Conservation (phyloP, 2,329 filamentous ascomycete genomes). For the Rutstroemia sydowiana region DNA sequence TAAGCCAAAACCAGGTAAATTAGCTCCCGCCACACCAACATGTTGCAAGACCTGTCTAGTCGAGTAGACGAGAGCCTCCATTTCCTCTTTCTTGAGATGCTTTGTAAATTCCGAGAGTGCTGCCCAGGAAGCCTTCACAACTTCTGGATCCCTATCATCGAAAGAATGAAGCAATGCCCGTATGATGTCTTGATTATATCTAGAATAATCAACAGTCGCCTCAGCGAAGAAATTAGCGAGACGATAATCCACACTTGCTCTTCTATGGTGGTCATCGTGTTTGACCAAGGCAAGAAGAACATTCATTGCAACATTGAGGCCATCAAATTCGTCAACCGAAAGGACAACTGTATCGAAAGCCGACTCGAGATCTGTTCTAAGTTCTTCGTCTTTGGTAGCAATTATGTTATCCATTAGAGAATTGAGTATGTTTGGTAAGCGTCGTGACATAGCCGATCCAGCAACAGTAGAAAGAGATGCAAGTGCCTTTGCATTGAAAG, state of each 20-base stretch:
- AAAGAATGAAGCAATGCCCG: conserved; percentile 86
- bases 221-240: conserved; percentile 79
- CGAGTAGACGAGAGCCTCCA: conserved; percentile 85
- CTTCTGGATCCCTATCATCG: conserved; percentile 73
- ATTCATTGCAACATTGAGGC: conserved; percentile 92
- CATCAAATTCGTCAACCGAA: conserved; percentile 93
- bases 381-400: conserved; percentile 62
- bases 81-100: conserved; percentile 89
- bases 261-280: conserved; percentile 82
- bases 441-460: conserved; percentile 80
- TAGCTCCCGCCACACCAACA: conserved; percentile 78
- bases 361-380: conserved; percentile 64
- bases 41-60: conserved; percentile 81
- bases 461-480: conserved; percentile 91
- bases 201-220: conserved; percentile 79
- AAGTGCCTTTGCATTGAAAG: conserved; percentile 90
- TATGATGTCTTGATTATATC: conserved; percentile 94
- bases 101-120: conserved; percentile 84
- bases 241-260: conserved; percentile 70
- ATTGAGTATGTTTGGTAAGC: conserved; percentile 84
- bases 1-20: conserved; percentile 80
- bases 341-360: conserved; percentile 86
- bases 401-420: conserved; percentile 91
- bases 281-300: conserved; percentile 83
- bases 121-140: conserved; percentile 84